phyloP scores from a whole-genome alignment of 1,284 basidiomycete species.

The Trichosporon coremiiforme region DNA sequence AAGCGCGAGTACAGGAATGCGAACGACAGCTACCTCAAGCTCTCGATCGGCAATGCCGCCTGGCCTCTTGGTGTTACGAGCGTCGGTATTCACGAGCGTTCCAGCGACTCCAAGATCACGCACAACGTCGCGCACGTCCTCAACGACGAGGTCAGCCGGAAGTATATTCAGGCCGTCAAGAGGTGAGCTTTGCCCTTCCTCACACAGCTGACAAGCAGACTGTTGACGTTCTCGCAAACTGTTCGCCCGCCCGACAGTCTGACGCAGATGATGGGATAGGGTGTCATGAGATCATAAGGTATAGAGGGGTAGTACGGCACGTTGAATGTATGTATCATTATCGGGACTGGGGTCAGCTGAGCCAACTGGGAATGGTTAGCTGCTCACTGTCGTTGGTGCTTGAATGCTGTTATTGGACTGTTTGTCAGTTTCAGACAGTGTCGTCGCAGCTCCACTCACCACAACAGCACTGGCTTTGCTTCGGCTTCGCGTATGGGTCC shows the following conservation, averaged over 20 bases:
- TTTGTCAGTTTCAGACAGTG: not conserved
- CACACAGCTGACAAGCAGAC: slow-evolving; percentile 57
- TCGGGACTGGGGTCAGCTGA: not conserved
- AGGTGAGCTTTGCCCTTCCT: slow-evolving; percentile 61
- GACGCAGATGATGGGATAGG: slow-evolving; percentile 83
- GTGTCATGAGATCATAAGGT: not conserved
- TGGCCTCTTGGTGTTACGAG: slow-evolving; percentile 99
- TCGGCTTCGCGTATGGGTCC: slow-evolving; percentile 80
- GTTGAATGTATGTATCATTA: slow-evolving; percentile 22
- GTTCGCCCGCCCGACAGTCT: slow-evolving; percentile 89
- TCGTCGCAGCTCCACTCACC: slow-evolving; percentile 12
- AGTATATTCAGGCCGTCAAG: slow-evolving; percentile 98
- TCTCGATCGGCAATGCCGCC: slow-evolving; percentile 97
- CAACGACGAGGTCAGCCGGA: slow-evolving; percentile 97
- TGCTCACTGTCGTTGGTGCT: not conserved
- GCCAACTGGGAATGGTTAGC: not conserved
- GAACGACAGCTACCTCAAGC: slow-evolving; percentile 93
- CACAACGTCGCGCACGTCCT: slow-evolving; percentile 97
- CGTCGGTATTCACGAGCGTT: slow-evolving; percentile 98
- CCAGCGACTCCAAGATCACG: slow-evolving; percentile 93
- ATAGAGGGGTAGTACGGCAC: not conserved
- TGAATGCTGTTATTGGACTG: not conserved
- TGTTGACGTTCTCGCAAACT: slow-evolving; percentile 91
- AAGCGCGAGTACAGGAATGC: slow-evolving; percentile 89
- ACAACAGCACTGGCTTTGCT: slow-evolving; percentile 57